phyloP scores from a whole-genome alignment of 75 land plant genomes.

The Selaginella moellendorffii region DNA sequence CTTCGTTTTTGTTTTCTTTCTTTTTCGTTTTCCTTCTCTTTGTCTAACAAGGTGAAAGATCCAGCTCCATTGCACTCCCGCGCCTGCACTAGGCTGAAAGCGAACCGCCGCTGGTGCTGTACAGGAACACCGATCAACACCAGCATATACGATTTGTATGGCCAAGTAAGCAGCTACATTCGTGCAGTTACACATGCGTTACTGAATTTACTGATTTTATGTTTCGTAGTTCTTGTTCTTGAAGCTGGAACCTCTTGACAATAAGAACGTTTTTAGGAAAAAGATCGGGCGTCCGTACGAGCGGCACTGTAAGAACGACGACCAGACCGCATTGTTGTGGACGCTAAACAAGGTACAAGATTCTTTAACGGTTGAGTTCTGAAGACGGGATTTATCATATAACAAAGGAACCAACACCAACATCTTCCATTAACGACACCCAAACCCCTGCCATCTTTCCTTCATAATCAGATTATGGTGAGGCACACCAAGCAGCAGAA shows the following conservation, averaged over 20 bases:
- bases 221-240: constrained; percentile 24
- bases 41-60: constrained; percentile 25
- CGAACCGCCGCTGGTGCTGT: constrained; percentile 37
- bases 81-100: constrained; percentile 35
- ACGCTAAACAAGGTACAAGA: constrained; percentile 34
- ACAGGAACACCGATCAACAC: constrained; percentile 38
- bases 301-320: constrained; percentile 29
- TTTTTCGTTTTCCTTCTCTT: background rate
- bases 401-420: too few species aligned
- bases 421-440: too few species aligned
- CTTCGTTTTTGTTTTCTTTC: background rate
- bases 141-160: constrained; percentile 34
- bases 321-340: constrained; percentile 35
- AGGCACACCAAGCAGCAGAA: constrained; percentile 39
- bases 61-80: constrained; percentile 38
- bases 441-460: too few species aligned
- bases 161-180: constrained; percentile 17
- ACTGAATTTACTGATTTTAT: background rate
- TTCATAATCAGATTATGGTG: constrained; percentile 41
- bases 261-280: constrained; percentile 24
- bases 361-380: too few species aligned
- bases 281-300: constrained; percentile 35
- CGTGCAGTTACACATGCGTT: background rate
- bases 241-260: constrained; percentile 28
- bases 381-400: too few species aligned